These are phyloP conservation scores for Phoma herbarum DNA, from an alignment of 2,329 filamentous ascomycete species.

Conservation along the genomic window DNA sequence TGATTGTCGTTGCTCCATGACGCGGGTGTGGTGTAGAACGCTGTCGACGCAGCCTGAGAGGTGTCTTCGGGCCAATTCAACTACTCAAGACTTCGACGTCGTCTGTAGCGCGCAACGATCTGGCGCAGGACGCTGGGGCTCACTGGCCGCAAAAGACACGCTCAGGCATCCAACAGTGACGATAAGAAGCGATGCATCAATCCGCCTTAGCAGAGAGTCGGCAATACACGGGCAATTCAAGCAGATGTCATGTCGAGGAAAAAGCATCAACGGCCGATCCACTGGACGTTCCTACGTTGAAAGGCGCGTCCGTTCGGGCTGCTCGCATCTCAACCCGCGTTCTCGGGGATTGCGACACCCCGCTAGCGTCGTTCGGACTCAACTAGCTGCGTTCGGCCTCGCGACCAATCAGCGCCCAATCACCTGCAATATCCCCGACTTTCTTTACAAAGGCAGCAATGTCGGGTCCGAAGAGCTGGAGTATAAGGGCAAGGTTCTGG, in stretches of 20 bases:
- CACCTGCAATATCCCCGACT: not conserved
- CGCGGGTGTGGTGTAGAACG: not conserved
- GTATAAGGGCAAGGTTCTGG: not conserved
- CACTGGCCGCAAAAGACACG: not conserved
- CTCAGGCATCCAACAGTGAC: not conserved
- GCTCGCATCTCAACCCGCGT: not conserved
- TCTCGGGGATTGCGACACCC: not conserved
- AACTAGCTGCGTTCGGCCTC: not conserved
- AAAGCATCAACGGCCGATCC: not conserved
- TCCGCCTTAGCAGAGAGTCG: not conserved
- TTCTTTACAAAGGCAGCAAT: not conserved
- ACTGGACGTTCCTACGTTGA: not conserved
- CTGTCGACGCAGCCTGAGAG: too few species aligned
- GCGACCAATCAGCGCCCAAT: not conserved
- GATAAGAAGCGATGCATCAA: not conserved
- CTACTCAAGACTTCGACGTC: not conserved
- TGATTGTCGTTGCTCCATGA: slow-evolving; percentile 25
- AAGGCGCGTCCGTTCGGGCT: not conserved
- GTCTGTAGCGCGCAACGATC: not conserved
- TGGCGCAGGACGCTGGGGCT: not conserved
- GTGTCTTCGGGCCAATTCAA: too few species aligned
- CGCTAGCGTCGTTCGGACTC: not conserved
- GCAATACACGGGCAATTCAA: not conserved
- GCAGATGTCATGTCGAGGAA: not conserved
- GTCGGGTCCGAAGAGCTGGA: not conserved